These are phyloP conservation scores for Metarhizium anisopliae DNA, from an alignment of 2,329 filamentous ascomycete genomes.

Conservation along the genomic window DNA sequence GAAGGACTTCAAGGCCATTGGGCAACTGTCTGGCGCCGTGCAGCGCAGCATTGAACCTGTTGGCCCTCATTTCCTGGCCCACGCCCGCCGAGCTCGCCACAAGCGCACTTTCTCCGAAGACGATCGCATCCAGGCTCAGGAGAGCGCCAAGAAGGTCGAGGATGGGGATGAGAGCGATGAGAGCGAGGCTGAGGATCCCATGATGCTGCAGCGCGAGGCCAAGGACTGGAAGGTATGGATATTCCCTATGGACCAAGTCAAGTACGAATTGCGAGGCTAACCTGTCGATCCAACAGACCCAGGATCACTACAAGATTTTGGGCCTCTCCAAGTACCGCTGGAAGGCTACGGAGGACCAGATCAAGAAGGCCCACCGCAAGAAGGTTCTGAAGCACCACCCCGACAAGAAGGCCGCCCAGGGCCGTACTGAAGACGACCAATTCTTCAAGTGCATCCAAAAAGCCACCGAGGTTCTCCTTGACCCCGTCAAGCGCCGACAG, in stretches of 20 bases:
- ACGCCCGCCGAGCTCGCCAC: slow-evolving; percentile 90
- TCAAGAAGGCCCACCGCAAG: slow-evolving; percentile 98
- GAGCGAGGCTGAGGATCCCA: slow-evolving; percentile 85
- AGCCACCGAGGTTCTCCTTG: slow-evolving; percentile 84
- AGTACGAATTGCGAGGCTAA: neutral
- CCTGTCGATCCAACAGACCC: slow-evolving; percentile 42
- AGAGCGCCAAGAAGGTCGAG: slow-evolving; percentile 92
- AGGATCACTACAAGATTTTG: slow-evolving; percentile 97
- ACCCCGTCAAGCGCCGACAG: slow-evolving; percentile 86
- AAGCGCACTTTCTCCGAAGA: slow-evolving; percentile 98
- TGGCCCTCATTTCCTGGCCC: slow-evolving; percentile 94
- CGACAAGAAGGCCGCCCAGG: slow-evolving; percentile 93
- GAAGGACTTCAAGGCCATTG: slow-evolving; percentile 84
- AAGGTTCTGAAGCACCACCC: slow-evolving; percentile 99
- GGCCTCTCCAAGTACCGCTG: slow-evolving; percentile 87
- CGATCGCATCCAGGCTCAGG: slow-evolving; percentile 91
- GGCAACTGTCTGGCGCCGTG: slow-evolving; percentile 64
- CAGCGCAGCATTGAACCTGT: slow-evolving; percentile 91
- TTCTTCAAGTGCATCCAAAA: slow-evolving; percentile 99
- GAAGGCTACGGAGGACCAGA: slow-evolving; percentile 92
- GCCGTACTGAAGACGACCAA: slow-evolving; percentile 82
- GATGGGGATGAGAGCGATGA: slow-evolving; percentile 84
- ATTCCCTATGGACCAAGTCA: neutral
- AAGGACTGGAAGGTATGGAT: slow-evolving; percentile 94
- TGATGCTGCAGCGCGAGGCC: slow-evolving; percentile 85